These are phyloP conservation scores for Gamarada debralockiae DNA, from an alignment of 495 filamentous ascomycete genomes.

Conservation along the genomic window DNA sequence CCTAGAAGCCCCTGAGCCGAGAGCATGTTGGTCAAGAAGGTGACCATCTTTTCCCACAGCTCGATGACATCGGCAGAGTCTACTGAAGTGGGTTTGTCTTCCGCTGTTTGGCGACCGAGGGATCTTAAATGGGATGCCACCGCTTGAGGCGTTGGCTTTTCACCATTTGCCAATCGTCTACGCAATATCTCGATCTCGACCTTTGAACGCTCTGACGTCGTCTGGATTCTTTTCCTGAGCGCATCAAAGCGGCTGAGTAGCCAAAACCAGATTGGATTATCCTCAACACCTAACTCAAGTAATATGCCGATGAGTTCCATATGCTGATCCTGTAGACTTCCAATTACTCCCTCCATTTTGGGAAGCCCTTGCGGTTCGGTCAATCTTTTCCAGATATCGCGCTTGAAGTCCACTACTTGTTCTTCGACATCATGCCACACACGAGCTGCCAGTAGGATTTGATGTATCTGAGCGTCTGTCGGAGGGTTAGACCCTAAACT, in stretches of 20 bases:
- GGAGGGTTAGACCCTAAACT: slow-evolving; percentile 45
- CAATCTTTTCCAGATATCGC: slow-evolving; percentile 80
- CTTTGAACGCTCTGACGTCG: slow-evolving; percentile 74
- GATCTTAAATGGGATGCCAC: slow-evolving; percentile 71
- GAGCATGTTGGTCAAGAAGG: slow-evolving; percentile 68
- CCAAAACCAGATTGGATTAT: slow-evolving; percentile 97
- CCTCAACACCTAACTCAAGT: slow-evolving; percentile 85
- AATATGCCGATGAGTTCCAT: slow-evolving; percentile 87
- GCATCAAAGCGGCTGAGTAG: slow-evolving; percentile 83
- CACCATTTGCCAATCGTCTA: slow-evolving; percentile 67
- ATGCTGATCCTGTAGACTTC: slow-evolving; percentile 67
- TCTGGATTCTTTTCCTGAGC: slow-evolving; percentile 75
- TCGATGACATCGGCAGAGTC: slow-evolving; percentile 78
- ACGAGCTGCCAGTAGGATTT: slow-evolving; percentile 82
- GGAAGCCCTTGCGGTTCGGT: slow-evolving; percentile 46
- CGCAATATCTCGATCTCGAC: slow-evolving; percentile 90
- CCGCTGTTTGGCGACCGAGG: slow-evolving; percentile 57
- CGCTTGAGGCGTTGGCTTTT: slow-evolving; percentile 62
- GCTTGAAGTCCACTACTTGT: slow-evolving; percentile 80
- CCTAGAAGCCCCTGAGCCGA: slow-evolving; percentile 74
- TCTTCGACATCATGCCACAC: slow-evolving; percentile 91
- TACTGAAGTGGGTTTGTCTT: slow-evolving; percentile 49
- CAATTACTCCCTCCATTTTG: slow-evolving; percentile 36
- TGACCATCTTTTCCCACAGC: slow-evolving; percentile 81
- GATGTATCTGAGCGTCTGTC: slow-evolving; percentile 73